Base-by-base conservation (phyloP, 495 filamentous ascomycete genomes). In the Glarea lozoyensis region DNA sequence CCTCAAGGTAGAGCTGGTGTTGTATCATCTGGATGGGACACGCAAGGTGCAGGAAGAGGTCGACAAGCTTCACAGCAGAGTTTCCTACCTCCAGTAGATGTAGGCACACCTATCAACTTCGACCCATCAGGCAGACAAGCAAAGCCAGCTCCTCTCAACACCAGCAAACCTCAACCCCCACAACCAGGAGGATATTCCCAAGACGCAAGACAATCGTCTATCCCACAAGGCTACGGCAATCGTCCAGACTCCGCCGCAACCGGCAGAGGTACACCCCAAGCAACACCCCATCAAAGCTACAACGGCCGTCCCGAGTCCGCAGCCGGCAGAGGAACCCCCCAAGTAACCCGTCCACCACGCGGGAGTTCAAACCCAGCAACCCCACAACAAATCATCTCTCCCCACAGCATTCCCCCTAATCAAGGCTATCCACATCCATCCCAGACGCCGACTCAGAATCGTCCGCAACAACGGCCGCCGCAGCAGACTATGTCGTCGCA, bases 31-130 rank as follows among this genome's bases (percentile, higher is more conserved):
- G 59, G 63, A 21, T 72, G 69, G 70, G 60, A 63, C 37, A 59
- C 69, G 16, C 68, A 72, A 44, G 43, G 56, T 10, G 61, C 64
- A 2, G 29, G 50, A 2, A 62, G 57, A 4, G 70, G 71, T 31
- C 60, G 37, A 10, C 35, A 52, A 6, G 39, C 47, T 19, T 10
- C 16, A 25, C 37, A 31, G 10, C 22, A 37, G 1, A 42, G 37
- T 7, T 39, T 19, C n/a, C 31, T 48, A 15, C 50, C 45, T 13
- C 45, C 41, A 21, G 37, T 42, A 0, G 47, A 51, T 35, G 1
- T 34, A 6, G 49, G 43, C 16, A 9, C 24, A 33, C 33, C 42
- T 30, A 19, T 44, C 13, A 53, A 46, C 16, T 42, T 42, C 20
- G 42, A 49, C 10, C 50, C 45, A 30, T 12, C 25, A 29, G 25